A percentile compares a stretch with the other conserved stretches of the same genome.
These are phyloP conservation scores for Alternaria consortialis DNA, from an alignment of 2,329 filamentous ascomycete genomes.

Conservation along the genomic window DNA sequence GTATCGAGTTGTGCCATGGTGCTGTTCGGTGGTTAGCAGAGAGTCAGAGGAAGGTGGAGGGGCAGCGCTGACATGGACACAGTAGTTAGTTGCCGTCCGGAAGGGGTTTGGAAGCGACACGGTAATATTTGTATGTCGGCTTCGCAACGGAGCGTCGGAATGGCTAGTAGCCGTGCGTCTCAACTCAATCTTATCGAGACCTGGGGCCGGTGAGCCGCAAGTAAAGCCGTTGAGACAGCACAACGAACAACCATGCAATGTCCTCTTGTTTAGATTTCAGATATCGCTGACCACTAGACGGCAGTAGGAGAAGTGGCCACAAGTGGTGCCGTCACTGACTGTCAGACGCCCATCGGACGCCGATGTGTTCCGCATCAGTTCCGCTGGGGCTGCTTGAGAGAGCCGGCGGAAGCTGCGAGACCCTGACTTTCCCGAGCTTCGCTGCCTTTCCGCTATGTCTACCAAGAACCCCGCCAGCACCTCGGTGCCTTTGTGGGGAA, in stretches of 20 bases:
- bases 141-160: conserved; percentile 12
- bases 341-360: conserved; percentile 12
- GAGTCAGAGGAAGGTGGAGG: conserved; percentile 19
- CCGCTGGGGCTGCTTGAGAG: conserved; percentile 6
- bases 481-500: conserved; percentile 10
- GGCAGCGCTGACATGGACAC: conserved; percentile 32
- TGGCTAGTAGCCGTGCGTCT: conserved; percentile 10
- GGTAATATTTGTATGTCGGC: conserved; percentile 37
- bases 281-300: conserved; percentile 2
- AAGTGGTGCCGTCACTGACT: conserved; percentile 40
- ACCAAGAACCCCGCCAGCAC: conserved; percentile 7
- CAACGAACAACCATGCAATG: neutral
- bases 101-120: conserved; percentile 37
- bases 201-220: neutral
- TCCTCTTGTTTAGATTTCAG: neutral
- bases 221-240: neutral
- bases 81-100: conserved; percentile 29
- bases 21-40: conserved; percentile 31
- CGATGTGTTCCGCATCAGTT: conserved; percentile 17
- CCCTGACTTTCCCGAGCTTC: conserved; percentile 4
- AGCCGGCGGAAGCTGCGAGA: neutral
- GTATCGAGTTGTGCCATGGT: conserved; percentile 96
- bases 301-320: conserved; percentile 14
- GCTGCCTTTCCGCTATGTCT: conserved; percentile 9
- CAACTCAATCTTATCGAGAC: conserved; percentile 2